Evolutionary conservation across 768 basidiomycete genomes (phyloP).

Genomic region (Clitopilus hobsonii): DNA sequence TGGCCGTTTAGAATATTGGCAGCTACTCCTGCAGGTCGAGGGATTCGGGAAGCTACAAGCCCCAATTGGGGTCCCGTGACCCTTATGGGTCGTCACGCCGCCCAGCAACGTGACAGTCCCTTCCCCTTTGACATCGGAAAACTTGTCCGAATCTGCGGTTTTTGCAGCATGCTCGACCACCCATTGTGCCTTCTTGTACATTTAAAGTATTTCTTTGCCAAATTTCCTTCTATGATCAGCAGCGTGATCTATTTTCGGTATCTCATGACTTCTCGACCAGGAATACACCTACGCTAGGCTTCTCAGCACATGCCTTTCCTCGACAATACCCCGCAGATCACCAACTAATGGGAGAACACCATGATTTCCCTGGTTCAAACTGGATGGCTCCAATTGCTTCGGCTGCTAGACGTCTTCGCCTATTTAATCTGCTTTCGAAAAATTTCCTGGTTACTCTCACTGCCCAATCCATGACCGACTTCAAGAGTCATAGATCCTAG

Average conservation of each 20-base stretch:
- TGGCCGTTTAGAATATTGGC: background rate
- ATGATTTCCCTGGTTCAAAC: background rate
- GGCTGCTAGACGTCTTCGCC: background rate
- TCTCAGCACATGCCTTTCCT: background rate
- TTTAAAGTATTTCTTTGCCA: background rate
- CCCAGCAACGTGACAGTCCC: constrained; percentile 10
- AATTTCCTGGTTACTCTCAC: background rate
- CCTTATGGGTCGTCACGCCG: constrained; percentile 14
- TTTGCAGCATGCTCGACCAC: background rate
- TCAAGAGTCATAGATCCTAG: constrained; percentile 12
- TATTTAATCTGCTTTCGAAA: background rate
- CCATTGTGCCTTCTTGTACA: constrained; percentile 11
- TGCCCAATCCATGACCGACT: background rate
- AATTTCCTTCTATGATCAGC: background rate
- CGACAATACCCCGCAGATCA: background rate
- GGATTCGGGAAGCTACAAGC: background rate
- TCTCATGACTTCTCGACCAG: background rate
- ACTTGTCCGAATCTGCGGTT: constrained; percentile 11
- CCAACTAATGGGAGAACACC: background rate
- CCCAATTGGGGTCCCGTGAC: constrained; percentile 9
- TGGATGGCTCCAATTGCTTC: too few species aligned
- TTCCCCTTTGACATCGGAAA: constrained; percentile 12
- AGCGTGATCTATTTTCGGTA: background rate
- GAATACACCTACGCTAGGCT: background rate
- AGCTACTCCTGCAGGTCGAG: background rate